These are phyloP conservation scores for Datura wrightii DNA, from an alignment of 257 asterid genomes.

Conservation along the genomic window DNA sequence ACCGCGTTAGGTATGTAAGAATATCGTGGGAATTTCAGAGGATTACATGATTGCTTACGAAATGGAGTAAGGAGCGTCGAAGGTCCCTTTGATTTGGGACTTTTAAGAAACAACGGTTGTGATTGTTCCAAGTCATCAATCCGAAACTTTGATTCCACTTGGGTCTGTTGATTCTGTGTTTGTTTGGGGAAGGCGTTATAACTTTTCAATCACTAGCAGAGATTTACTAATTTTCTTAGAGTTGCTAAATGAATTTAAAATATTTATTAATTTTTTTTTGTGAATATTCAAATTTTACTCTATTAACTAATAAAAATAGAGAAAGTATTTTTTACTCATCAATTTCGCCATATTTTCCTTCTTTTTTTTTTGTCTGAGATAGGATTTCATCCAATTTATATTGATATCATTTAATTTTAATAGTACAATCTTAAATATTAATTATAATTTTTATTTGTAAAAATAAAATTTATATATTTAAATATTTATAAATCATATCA, in stretches of 20 bases:
- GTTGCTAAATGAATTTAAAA: no score
- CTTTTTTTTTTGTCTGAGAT: no score
- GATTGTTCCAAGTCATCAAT: conserved; percentile 17
- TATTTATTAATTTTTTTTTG: no score
- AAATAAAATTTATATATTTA: no score
- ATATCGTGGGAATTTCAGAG: conserved; percentile 36
- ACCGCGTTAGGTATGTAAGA: neutral
- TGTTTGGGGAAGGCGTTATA: neutral
- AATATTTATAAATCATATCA: neutral
- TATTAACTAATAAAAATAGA: no score
- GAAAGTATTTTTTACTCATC: no score
- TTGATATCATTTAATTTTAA: no score
- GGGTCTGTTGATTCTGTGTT: neutral
- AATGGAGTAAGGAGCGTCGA: conserved; percentile 21
- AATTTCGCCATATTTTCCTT: no score
- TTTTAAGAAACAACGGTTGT: neutral
- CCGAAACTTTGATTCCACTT: neutral
- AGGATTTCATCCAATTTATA: no score
- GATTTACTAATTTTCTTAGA: neutral
- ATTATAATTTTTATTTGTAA: no score
- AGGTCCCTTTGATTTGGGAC: conserved; percentile 2
- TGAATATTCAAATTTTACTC: no score
- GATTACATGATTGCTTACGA: neutral
- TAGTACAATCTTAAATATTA: no score
- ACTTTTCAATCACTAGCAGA: neutral